Base-by-base conservation (phyloP, 192 early-diverging fungal genomes). In the Coemansia reversa region DNA sequence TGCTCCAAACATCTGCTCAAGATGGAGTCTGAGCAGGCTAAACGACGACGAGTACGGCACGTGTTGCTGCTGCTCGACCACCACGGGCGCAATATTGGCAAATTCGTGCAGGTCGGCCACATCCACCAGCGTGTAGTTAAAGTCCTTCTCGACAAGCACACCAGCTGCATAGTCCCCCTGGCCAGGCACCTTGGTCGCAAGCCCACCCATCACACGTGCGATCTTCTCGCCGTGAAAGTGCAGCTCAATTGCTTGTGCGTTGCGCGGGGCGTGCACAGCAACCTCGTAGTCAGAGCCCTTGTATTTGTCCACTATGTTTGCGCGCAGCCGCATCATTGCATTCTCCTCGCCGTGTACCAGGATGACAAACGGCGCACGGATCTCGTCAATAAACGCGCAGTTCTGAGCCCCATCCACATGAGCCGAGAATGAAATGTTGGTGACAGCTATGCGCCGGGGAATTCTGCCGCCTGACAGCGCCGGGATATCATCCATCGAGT, bases 371-470 rank as follows among this genome's bases (percentile, higher is more conserved):
- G 93, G 89, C 7, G 94, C 88, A 25, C 91, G 89, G 51, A 98
- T 90, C 56, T 95, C 94, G 64, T 98, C 90, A 67, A 99, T 98
- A 71, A 99, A 99, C 67, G 90, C 84, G 53, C 90, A 90, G 79
- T 99, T 99, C 76, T 99, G 94, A 7, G 90, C 86, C 67, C 89
- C 97, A 74, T 99, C 97, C 16, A 99, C 97, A 63, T 99, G 96
- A 1, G 97, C 97, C 9, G 94, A 94, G 74, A 99, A 99, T 4
- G 96, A 96, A 12, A 99, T 92, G 76, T 94, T 97, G 54, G 94
- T 88, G 55, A 99, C 91, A 0, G 90, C 84, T 76, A 95, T 83
- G n/a, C 88, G 82, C 9, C 92, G 77, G 49, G 93, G 89, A 12
- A 98, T 84, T 42, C 83, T 90, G 25, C 84, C 84, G 25, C 97